A percentile compares a stretch with the other conserved stretches of the same genome.
Evolutionary conservation across 31 red algal genomes (phyloP).

Genomic region (Odonthalia washingtoniensis): DNA sequence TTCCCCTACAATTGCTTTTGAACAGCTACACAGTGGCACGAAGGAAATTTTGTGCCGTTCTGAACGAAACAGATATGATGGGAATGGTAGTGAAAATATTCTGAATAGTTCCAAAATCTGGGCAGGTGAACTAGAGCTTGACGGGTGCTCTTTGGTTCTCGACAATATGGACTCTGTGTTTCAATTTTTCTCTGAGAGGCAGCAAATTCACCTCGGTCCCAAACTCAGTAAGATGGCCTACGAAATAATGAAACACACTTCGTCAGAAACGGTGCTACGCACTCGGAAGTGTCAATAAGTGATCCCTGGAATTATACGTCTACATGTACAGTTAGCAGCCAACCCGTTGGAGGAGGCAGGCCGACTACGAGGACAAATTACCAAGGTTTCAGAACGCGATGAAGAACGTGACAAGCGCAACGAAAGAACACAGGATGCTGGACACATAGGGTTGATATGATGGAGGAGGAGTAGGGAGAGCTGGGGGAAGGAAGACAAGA

Average conservation of each 20-base stretch:
- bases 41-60: conserved; percentile 22
- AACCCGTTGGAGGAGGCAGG: conserved; percentile 48
- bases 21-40: conserved; percentile 42
- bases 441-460: neutral
- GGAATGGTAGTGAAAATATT: neutral
- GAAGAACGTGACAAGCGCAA: neutral
- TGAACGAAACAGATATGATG: conserved; percentile 23
- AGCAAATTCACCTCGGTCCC: conserved; percentile 37
- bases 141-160: conserved; percentile 52
- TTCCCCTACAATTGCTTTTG: conserved; percentile 56
- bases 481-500: conserved; percentile 21
- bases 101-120: too few relatives aligned
- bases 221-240: conserved; percentile 51
- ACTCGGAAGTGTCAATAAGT: conserved; percentile 32
- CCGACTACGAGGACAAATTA: conserved; percentile 34
- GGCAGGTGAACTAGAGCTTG: conserved; percentile 35
- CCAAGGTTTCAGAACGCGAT: conserved; percentile 38
- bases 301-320: conserved; percentile 63
- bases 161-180: conserved; percentile 55
- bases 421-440: neutral
- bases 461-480: conserved; percentile 35
- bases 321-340: conserved; percentile 55
- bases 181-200: conserved; percentile 42
- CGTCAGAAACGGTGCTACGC: conserved; percentile 32
- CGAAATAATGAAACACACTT: conserved; percentile 45